Evolutionary conservation across 108 stramenopile genomes (phyloP), one percentile per base, ranked within the genome.

Genomic region (Aurantiochytrium sp.): DNA sequence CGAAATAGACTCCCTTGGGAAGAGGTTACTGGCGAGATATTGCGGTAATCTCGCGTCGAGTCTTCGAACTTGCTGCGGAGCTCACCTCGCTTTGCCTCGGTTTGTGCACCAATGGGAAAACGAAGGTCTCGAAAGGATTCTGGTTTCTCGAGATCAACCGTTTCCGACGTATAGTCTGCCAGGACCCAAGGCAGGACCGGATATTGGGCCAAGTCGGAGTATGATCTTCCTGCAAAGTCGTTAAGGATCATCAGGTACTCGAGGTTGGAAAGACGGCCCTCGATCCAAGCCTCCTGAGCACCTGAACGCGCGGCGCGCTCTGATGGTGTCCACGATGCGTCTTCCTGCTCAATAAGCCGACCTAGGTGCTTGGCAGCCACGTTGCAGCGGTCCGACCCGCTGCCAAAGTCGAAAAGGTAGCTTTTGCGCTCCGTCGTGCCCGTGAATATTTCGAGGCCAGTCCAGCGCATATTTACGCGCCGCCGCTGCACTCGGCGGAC

Each of bases 251-350:
- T 92, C 71, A 92, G 45, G 57, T 92, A 92, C 45, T 92, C 90
- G 4, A 92, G 89, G 55, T 92, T 92, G 45, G 90, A 90, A 4
- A 90, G 88, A 0, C 90, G 29, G 8, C 89, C 44, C 21, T 83
- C 49, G 25, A 83, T 23, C 76, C 97, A 23, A 94, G 95, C 58
- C 95, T 92, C 28, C 94, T 97, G 58, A 2, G 76, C 76, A 12
- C 76, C 76, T 0, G 49, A 53, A 18, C 51, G 45, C 6, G 25
- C n/a, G 49, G 76, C 76, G 25, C 76, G 45, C 51, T 83, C 76
- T 35, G 45, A 12, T 12, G 76, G 76, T 12, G 76, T 83, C 76
- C 76, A 83, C 28, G 49, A 3, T 14, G 76, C 23, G 51, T 83
- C 76, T 2, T 83, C 76, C 51, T 83, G 76, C n/a, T 83, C 51